phyloP scores from a whole-genome alignment of 768 basidiomycete genomes.

The Kondoa subrosea region DNA sequence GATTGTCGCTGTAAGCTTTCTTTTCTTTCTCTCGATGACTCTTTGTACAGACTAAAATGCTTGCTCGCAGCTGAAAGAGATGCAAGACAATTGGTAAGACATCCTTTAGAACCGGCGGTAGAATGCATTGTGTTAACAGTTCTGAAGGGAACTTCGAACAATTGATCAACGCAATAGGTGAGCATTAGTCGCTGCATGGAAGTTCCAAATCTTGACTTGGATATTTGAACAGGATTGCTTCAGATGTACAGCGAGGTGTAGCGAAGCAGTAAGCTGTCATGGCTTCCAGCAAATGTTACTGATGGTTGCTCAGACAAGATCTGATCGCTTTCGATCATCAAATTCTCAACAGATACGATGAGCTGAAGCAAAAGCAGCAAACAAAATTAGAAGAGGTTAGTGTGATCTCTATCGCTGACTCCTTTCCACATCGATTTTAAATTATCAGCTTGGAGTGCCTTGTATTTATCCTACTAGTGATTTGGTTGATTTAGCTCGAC shows the following conservation, averaged over 20 bases:
- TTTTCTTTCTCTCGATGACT: no score
- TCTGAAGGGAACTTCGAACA: neutral
- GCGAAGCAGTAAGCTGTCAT: neutral
- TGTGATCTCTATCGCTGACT: neutral
- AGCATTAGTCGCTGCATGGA: no score
- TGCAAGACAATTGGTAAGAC: neutral
- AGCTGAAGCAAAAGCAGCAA: constrained; percentile 1
- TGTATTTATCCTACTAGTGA: neutral
- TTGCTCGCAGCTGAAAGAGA: neutral
- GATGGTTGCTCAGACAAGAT: neutral
- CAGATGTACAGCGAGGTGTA: neutral
- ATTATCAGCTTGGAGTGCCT: neutral
- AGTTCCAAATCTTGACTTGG: no score
- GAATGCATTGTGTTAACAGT: no score
- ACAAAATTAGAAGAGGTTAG: neutral
- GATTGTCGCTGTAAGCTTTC: neutral
- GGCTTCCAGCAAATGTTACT: neutral
- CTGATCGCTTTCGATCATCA: neutral
- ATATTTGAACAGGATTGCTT: neutral
- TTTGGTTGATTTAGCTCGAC: neutral
- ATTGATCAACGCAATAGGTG: constrained; percentile 6
- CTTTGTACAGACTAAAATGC: no score
- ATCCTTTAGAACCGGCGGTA: no score
- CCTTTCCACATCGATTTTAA: neutral
- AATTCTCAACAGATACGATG: neutral